Conservation (phyloP, 768 basidiomycete species). For the Naematelia aurantialba region DNA sequence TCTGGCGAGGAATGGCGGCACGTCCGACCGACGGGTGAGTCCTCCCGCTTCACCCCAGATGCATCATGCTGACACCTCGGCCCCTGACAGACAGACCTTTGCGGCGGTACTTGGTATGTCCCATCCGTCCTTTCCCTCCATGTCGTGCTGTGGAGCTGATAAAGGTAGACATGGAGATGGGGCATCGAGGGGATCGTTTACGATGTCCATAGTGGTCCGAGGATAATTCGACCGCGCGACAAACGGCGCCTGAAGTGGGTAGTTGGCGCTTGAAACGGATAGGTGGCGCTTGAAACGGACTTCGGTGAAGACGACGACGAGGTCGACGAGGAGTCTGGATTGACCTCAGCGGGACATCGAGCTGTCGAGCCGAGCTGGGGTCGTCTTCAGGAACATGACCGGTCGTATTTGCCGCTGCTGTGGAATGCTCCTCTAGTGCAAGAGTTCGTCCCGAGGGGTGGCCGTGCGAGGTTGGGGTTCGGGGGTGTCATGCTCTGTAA, state of each 20-base stretch:
- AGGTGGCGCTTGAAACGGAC: background rate
- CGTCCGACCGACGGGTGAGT: slow-evolving; percentile 56
- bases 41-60: too few species aligned
- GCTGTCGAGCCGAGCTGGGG: too few species aligned
- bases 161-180: slow-evolving; percentile 69
- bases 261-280: background rate
- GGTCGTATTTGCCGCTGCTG: too few species aligned
- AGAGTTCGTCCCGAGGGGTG: too few species aligned
- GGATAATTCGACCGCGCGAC: slow-evolving; percentile 22
- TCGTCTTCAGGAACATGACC: too few species aligned
- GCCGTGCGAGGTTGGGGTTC: too few species aligned
- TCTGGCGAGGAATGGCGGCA: slow-evolving; percentile 59
- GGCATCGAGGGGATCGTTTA: slow-evolving; percentile 55
- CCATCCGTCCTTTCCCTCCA: background rate
- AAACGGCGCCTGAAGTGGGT: slow-evolving; percentile 11
- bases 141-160: background rate
- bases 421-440: too few species aligned
- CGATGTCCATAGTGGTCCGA: slow-evolving; percentile 32
- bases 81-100: slow-evolving; percentile 73
- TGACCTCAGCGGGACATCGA: too few species aligned
- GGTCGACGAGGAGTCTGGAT: too few species aligned
- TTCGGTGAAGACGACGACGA: background rate
- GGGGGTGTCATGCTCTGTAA: too few species aligned
- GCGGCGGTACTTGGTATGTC: slow-evolving; percentile 61
- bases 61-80: too few species aligned